Evolutionary conservation across 2,329 filamentous ascomycete genomes (phyloP).

Genomic region (Thielaviopsis musarum): DNA sequence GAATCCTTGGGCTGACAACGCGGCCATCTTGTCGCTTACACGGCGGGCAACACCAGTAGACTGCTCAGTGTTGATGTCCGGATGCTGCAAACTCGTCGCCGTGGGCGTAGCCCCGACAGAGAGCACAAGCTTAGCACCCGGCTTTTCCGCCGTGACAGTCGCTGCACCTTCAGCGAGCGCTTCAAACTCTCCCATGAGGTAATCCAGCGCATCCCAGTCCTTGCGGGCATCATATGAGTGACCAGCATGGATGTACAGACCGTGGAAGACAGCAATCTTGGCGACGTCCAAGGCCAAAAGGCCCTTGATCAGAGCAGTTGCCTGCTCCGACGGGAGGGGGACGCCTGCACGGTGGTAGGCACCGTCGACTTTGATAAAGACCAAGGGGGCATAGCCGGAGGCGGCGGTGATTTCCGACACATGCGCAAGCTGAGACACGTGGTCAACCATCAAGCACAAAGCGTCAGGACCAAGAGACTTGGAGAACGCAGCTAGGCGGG

Average conservation of each 20-base stretch:
- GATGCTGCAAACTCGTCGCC: conserved; percentile 46
- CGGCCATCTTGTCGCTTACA: conserved; percentile 18
- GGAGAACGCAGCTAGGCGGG: conserved; percentile 41
- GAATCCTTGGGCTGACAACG: conserved; percentile 18
- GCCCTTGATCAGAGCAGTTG: conserved; percentile 28
- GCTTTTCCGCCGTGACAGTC: neutral
- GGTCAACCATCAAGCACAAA: conserved; percentile 53
- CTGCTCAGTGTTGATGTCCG: conserved; percentile 15
- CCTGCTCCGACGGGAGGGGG: conserved; percentile 28
- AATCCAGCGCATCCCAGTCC: conserved; percentile 37
- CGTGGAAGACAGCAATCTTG: conserved; percentile 30
- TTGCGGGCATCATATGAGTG: conserved; percentile 47
- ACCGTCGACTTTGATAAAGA: conserved; percentile 62
- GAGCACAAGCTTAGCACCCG: conserved; percentile 30
- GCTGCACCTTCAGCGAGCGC: conserved; percentile 19
- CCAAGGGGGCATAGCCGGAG: conserved; percentile 30
- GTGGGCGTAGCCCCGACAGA: conserved; percentile 67
- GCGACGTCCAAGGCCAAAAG: conserved; percentile 27
- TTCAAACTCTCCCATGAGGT: conserved; percentile 40
- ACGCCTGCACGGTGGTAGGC: conserved; percentile 57
- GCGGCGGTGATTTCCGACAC: conserved; percentile 26
- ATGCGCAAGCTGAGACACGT: conserved; percentile 39
- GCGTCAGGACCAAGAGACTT: conserved; percentile 35
- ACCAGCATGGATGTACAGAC: conserved; percentile 59
- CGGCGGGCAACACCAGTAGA: conserved; percentile 17